These are phyloP conservation scores for Mallotus japonicus DNA, from an alignment of 441 rosid species.

Conservation along the genomic window DNA sequence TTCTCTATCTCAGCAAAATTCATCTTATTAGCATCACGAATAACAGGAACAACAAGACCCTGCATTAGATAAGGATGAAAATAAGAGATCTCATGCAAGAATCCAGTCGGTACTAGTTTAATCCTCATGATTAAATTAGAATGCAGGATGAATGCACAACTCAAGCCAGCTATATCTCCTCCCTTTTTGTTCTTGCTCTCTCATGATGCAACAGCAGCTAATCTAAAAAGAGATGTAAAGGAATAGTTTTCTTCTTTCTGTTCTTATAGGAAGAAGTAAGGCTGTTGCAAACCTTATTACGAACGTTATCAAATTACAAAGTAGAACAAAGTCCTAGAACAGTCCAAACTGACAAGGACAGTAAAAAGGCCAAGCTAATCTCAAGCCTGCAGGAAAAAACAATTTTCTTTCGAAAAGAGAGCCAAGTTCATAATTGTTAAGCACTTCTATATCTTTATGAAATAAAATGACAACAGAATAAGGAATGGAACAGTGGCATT, in stretches of 20 bases:
- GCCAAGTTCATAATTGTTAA: too few relatives aligned
- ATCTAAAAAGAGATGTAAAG: not conserved
- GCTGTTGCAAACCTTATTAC: not conserved
- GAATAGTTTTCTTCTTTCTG: not conserved
- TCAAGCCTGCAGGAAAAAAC: not conserved
- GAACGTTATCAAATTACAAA: not conserved
- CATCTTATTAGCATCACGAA: conserved; percentile 76
- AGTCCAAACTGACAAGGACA: not conserved
- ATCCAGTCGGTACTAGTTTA: not conserved
- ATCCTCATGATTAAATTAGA: not conserved
- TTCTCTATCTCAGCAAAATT: conserved; percentile 95
- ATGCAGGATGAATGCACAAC: not conserved
- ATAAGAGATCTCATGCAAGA: not conserved
- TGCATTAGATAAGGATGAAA: conserved; percentile 26
- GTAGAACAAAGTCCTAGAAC: not conserved
- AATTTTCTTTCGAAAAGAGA: not conserved
- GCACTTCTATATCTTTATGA: not conserved
- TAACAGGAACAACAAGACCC: conserved; percentile 97
- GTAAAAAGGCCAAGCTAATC: not conserved
- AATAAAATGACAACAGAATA: not conserved
- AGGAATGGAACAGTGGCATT: not conserved
- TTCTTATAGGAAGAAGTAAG: not conserved
- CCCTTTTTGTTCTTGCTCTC: not conserved
- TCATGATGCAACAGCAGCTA: not conserved
- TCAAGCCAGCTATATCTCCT: not conserved